These are phyloP conservation scores for Neonectria ditissima DNA, from an alignment of 2,329 filamentous ascomycete species.

Conservation along the genomic window DNA sequence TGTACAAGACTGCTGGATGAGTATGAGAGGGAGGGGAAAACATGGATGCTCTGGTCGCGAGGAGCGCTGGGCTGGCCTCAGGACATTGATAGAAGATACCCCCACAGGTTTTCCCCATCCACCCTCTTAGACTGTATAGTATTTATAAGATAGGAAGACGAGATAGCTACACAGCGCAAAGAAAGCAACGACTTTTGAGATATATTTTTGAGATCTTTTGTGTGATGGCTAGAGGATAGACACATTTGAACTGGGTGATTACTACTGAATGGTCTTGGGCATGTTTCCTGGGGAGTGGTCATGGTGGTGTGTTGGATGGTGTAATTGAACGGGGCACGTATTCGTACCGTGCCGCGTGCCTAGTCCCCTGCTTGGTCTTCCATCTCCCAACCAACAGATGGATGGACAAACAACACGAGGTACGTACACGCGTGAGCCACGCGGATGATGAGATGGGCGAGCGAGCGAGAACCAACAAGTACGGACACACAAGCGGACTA, in stretches of 20 bases:
- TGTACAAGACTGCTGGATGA: conserved; percentile 44
- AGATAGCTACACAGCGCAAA: conserved; percentile 44
- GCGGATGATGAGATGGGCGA: not conserved
- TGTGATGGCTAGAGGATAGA: too few species aligned
- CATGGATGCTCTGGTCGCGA: conserved; percentile 38
- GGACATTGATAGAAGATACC: conserved; percentile 50
- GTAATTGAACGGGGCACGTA: not conserved
- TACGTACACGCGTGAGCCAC: conserved; percentile 8
- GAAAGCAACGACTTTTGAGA: conserved; percentile 29
- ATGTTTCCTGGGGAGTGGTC: not conserved
- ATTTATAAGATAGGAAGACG: conserved; percentile 36
- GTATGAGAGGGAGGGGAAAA: conserved; percentile 34
- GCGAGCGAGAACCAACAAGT: too few species aligned
- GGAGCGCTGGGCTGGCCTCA: conserved; percentile 49
- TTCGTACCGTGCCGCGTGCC: not conserved
- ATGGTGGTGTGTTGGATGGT: conserved; percentile 1
- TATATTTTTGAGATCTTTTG: too few species aligned
- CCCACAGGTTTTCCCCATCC: conserved; percentile 40
- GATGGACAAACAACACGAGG: not conserved
- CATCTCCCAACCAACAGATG: not conserved
- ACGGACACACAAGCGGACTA: not conserved
- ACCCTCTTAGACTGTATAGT: conserved; percentile 46
- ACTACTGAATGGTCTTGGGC: too few species aligned
- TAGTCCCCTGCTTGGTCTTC: too few species aligned
- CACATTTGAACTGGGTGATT: too few species aligned